Percentiles rank a stretch among this genome's conserved stretches.
phyloP scores from a whole-genome alignment of 2,329 filamentous ascomycete species.

The Aspergillus arachidicola region DNA sequence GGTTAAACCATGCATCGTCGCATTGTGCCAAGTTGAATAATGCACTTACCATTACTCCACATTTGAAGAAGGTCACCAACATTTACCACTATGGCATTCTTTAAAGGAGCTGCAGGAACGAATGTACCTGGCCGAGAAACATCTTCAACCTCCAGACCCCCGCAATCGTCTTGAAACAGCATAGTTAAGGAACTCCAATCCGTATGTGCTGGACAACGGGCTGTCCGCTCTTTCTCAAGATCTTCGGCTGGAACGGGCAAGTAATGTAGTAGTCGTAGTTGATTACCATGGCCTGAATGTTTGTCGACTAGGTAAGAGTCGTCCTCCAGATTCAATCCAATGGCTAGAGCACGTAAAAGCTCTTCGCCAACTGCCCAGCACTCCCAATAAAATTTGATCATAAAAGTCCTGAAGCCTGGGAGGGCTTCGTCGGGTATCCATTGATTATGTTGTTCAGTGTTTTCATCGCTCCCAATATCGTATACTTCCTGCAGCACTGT shows the following conservation, averaged over 20 bases:
- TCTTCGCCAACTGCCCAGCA: slow-evolving; percentile 48
- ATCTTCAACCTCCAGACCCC: slow-evolving; percentile 56
- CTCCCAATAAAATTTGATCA: slow-evolving; percentile 53
- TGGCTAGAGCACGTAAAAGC: slow-evolving; percentile 51
- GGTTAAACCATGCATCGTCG: slow-evolving; percentile 9
- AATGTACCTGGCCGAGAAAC: slow-evolving; percentile 43
- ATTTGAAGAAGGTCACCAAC: slow-evolving; percentile 54
- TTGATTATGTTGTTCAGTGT: slow-evolving; percentile 51
- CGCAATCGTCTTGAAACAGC: slow-evolving; percentile 57
- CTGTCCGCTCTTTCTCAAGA: slow-evolving; percentile 46
- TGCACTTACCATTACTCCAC: slow-evolving; percentile 51
- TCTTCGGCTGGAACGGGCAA: slow-evolving; percentile 50
- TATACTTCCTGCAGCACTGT: slow-evolving; percentile 50
- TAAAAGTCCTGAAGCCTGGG: slow-evolving; percentile 52
- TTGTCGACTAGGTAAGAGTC: slow-evolving; percentile 49
- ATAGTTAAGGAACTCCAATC: slow-evolving; percentile 59
- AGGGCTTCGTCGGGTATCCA: slow-evolving; percentile 52
- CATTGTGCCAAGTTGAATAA: not conserved
- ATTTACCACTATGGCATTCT: slow-evolving; percentile 52
- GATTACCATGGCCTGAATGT: slow-evolving; percentile 61
- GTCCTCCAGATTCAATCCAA: slow-evolving; percentile 52
- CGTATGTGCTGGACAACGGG: slow-evolving; percentile 56
- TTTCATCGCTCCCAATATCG: slow-evolving; percentile 54
- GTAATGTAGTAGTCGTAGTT: slow-evolving; percentile 64
- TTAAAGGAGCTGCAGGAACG: slow-evolving; percentile 43